Conservation (phyloP, 1,139 yeast species). For the Yarrowia galli region DNA sequence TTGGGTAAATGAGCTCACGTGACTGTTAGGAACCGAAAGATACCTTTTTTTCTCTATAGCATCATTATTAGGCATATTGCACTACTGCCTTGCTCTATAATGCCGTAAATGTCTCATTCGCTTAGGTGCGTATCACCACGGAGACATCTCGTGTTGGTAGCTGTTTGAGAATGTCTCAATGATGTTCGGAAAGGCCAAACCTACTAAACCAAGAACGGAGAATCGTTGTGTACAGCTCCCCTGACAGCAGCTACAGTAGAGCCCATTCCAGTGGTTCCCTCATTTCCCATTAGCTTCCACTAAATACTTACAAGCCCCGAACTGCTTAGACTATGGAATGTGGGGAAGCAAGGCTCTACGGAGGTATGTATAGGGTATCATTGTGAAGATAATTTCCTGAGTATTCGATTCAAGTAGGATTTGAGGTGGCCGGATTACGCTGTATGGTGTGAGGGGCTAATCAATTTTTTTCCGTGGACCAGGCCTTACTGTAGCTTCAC, state of each 20-base stretch:
- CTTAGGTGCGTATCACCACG: no score
- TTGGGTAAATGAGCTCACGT: no score
- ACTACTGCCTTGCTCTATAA: constrained; percentile 1
- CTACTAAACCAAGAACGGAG: background rate
- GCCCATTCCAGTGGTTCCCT: background rate
- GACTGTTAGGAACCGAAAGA: background rate
- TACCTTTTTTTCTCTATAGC: background rate
- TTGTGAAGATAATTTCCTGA: background rate
- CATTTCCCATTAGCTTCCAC: background rate
- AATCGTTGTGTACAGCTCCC: background rate
- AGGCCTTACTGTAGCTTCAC: background rate
- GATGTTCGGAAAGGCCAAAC: no score
- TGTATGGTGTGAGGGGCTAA: no score
- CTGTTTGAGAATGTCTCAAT: background rate
- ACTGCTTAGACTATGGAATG: constrained; percentile 1
- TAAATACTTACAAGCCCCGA: constrained; percentile 22
- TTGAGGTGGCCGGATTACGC: no score
- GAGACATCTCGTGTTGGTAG: no score
- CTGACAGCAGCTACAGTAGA: background rate
- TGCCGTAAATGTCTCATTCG: constrained; percentile 20
- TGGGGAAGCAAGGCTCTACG: constrained; percentile 19
- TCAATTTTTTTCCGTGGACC: no score
- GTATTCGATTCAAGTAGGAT: no score
- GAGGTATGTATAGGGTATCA: background rate
- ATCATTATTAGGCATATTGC: background rate